These are phyloP conservation scores for Lactarius quietus DNA, from an alignment of 768 basidiomycete species.

Conservation along the genomic window DNA sequence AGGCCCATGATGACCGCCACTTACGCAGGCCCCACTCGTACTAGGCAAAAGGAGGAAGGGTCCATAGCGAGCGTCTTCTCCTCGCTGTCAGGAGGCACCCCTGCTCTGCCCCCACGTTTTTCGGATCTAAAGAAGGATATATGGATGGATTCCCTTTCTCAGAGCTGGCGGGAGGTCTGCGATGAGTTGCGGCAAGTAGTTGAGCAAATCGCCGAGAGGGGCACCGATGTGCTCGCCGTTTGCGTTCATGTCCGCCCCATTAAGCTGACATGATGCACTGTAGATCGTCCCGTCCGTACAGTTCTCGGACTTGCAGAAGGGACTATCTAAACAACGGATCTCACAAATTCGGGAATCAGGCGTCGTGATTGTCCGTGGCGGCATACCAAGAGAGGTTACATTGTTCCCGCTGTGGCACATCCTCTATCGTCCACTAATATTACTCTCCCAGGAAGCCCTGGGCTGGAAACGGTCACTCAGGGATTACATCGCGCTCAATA, in stretches of 20 bases:
- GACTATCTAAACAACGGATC: conserved; percentile 45
- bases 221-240: conserved; percentile 43
- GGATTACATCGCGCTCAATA: conserved; percentile 52
- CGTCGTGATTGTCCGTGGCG: conserved; percentile 54
- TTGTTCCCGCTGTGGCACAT: conserved; percentile 14
- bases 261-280: not conserved
- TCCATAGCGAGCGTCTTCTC: conserved; percentile 48
- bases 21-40: not conserved
- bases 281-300: conserved; percentile 52
- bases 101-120: conserved; percentile 54
- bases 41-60: conserved; percentile 33
- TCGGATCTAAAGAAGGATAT: conserved; percentile 54
- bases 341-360: conserved; percentile 49
- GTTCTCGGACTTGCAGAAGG: conserved; percentile 43
- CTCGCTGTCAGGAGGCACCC: conserved; percentile 39
- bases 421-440: not conserved
- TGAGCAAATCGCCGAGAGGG: conserved; percentile 44
- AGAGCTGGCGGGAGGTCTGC: conserved; percentile 56
- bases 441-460: conserved; percentile 47
- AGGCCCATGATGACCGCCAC: conserved; percentile 3
- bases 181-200: conserved; percentile 44
- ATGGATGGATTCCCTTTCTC: conserved; percentile 42
- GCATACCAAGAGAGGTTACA: conserved; percentile 49
- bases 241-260: not conserved
- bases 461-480: conserved; percentile 53